These are phyloP conservation scores for Pachyrhizus erosus DNA, from an alignment of 306 rosid genomes.

Conservation along the genomic window DNA sequence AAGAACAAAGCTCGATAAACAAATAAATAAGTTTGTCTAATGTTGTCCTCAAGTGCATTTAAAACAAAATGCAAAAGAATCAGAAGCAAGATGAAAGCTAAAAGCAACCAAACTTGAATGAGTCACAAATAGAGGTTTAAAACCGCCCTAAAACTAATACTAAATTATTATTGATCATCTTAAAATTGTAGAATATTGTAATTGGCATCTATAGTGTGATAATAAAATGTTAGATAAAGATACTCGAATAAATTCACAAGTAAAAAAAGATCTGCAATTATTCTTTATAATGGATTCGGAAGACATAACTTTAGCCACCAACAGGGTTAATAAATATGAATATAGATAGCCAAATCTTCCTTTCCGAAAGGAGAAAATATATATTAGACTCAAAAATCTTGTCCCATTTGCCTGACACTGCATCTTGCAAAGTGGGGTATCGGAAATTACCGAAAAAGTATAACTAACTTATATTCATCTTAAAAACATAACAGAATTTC, in stretches of 20 bases:
- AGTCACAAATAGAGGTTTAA: slow-evolving; percentile 13
- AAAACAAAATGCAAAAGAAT: slow-evolving; percentile 28
- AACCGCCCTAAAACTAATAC: not conserved
- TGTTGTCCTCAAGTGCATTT: slow-evolving; percentile 49
- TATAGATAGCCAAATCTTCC: slow-evolving; percentile 42
- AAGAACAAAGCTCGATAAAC: slow-evolving; percentile 45
- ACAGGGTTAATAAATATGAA: slow-evolving; percentile 35
- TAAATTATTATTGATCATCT: slow-evolving; percentile 14
- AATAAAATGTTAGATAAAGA: slow-evolving; percentile 47
- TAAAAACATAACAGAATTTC: slow-evolving; percentile 43
- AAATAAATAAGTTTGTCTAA: slow-evolving; percentile 36
- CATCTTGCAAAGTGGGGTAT: slow-evolving; percentile 61
- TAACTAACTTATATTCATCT: slow-evolving; percentile 39
- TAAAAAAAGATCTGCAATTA: slow-evolving; percentile 47
- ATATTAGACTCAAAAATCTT: slow-evolving; percentile 20
- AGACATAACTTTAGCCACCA: slow-evolving; percentile 47
- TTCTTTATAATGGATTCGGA: slow-evolving; percentile 57
- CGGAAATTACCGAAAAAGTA: slow-evolving; percentile 49
- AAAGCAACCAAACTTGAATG: slow-evolving; percentile 31
- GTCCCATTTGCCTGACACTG: slow-evolving; percentile 43
- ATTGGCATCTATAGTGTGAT: slow-evolving; percentile 44
- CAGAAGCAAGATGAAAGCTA: slow-evolving; percentile 8
- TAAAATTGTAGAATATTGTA: slow-evolving; percentile 39
- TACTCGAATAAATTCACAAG: slow-evolving; percentile 49
- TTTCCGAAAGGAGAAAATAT: slow-evolving; percentile 43